Evolutionary conservation across 495 filamentous ascomycete species (phyloP).

Genomic region (Talaromyces trachyspermus): DNA sequence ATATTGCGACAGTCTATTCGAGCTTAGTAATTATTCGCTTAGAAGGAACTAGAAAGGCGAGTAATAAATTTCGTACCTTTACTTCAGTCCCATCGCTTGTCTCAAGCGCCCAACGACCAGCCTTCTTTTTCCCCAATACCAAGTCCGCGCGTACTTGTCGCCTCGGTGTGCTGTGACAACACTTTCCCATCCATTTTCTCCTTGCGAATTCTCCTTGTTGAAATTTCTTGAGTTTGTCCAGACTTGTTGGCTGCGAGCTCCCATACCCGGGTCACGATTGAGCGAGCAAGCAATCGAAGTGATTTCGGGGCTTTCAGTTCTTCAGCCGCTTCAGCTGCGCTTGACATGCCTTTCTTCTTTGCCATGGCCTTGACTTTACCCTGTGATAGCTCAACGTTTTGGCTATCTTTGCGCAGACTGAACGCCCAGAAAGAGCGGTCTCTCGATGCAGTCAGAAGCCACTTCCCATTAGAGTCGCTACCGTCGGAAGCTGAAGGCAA

Average conservation of each 20-base stretch:
- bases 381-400: conserved; percentile 89
- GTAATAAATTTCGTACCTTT: conserved; percentile 34
- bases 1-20: conserved; percentile 67
- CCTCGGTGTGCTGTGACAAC: conserved; percentile 88
- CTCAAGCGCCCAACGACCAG: conserved; percentile 87
- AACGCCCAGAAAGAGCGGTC: conserved; percentile 92
- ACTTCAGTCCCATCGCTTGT: conserved; percentile 79
- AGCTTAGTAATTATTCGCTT: conserved; percentile 4
- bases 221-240: conserved; percentile 67
- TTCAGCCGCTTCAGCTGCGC: conserved; percentile 38
- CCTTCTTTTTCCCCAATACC: conserved; percentile 97
- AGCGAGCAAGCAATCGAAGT: conserved; percentile 84
- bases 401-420: conserved; percentile 88
- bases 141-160: conserved; percentile 80
- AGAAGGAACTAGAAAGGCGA: not conserved
- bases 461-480: conserved; percentile 82
- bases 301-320: conserved; percentile 84
- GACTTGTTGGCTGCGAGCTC: conserved; percentile 59
- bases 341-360: conserved; percentile 67
- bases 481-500: conserved; percentile 80
- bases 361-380: conserved; percentile 74
- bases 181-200: conserved; percentile 89
- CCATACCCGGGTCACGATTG: conserved; percentile 89
- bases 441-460: conserved; percentile 81
- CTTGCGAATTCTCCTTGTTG: conserved; percentile 39